Conservation (phyloP, 2,329 filamentous ascomycete species). For the Orbilia javanica region DNA sequence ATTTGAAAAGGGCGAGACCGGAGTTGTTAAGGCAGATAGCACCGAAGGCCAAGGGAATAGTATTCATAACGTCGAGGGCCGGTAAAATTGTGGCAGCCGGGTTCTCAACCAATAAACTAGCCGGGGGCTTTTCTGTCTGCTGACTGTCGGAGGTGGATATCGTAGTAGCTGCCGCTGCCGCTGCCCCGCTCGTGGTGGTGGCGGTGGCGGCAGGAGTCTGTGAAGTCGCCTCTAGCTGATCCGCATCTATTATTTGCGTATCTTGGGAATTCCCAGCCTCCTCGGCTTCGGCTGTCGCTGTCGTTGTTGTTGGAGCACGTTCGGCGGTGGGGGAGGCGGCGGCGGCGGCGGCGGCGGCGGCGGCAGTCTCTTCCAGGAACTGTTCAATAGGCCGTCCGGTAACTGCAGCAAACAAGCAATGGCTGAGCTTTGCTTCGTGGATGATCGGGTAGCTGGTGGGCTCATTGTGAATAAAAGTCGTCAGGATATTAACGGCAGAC, state of each 20-base stretch:
- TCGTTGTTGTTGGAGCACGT: conserved; percentile 43
- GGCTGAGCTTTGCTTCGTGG: conserved; percentile 90
- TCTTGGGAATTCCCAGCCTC: conserved; percentile 48
- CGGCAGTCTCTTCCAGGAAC: conserved; percentile 39
- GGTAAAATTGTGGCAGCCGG: conserved; percentile 81
- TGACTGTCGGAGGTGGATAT: conserved; percentile 24
- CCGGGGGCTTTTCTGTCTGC: conserved; percentile 27
- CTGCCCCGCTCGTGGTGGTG: neutral
- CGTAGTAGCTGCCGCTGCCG: neutral
- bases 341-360: conserved; percentile 18
- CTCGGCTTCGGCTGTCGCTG: conserved; percentile 25
- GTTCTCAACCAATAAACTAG: conserved; percentile 46
- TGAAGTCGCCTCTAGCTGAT: conserved; percentile 40
- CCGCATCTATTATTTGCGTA: conserved; percentile 55
- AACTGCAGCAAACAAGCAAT: conserved; percentile 85
- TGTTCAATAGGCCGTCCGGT: conserved; percentile 67
- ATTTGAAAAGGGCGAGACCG: conserved; percentile 87
- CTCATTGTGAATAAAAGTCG: conserved; percentile 98
- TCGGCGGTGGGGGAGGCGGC: conserved; percentile 34
- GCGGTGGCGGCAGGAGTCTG: no score
- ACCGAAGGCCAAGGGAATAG: conserved; percentile 87
- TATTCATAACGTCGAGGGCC: conserved; percentile 87
- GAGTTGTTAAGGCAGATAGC: conserved; percentile 91
- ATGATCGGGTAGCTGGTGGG: conserved; percentile 97
- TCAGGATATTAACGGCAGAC: conserved; percentile 88